These are phyloP conservation scores for Boehmeria nivea DNA, from an alignment of 306 rosid species.

Conservation along the genomic window DNA sequence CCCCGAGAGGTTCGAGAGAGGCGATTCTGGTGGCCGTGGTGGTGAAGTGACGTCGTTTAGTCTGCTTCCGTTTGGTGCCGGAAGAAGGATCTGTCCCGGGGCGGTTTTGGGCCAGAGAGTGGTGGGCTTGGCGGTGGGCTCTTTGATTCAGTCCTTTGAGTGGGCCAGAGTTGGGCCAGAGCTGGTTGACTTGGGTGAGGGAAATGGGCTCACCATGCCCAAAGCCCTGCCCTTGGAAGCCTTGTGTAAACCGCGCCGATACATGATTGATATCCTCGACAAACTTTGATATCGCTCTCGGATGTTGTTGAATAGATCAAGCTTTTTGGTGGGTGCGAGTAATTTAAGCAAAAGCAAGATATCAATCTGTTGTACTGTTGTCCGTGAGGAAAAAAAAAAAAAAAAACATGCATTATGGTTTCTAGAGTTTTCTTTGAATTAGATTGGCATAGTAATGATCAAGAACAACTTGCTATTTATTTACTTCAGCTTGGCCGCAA, in stretches of 20 bases:
- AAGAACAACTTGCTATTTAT: no score
- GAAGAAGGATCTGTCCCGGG: constrained; percentile 50
- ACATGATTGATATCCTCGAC: no score
- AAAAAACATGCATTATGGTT: no score
- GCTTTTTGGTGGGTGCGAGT: no score
- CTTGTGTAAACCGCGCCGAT: constrained; percentile 20
- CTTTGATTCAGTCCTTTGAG: constrained; percentile 32
- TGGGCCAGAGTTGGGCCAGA: constrained; percentile 23
- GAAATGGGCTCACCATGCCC: constrained; percentile 15
- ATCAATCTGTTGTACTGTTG: no score
- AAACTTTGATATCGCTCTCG: no score
- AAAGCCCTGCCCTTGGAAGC: constrained; percentile 25
- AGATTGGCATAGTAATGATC: no score
- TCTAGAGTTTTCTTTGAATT: no score
- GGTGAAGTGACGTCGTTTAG: neutral
- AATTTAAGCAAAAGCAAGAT: no score
- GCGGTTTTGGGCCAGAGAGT: constrained; percentile 22
- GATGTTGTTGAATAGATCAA: no score
- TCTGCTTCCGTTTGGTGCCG: constrained; percentile 41
- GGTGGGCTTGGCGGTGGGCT: constrained; percentile 22
- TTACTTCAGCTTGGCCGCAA: no score
- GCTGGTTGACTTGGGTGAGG: constrained; percentile 25
- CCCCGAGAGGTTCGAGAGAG: constrained; percentile 26
- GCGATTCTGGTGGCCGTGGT: constrained; percentile 8
- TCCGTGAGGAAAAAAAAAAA: no score